Conservation (phyloP, 441 rosid species). For the Adansonia rubrostipa region DNA sequence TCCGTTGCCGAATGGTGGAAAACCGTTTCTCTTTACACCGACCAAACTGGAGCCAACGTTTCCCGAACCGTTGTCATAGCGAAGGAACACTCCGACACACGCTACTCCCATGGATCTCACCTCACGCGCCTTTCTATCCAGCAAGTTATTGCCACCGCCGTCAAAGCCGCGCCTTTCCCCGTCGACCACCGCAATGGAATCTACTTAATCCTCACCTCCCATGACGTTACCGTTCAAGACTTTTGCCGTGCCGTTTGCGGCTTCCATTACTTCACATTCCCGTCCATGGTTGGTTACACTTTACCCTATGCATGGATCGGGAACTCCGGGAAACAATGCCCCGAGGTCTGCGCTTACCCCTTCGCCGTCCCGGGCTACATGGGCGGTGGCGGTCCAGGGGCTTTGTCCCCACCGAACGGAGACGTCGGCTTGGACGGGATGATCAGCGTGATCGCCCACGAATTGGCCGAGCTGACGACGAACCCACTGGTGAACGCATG, state of each 20-base stretch:
- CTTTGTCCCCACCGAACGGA: conserved; percentile 70
- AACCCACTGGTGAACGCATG: conserved; percentile 90
- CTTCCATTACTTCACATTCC: conserved; percentile 90
- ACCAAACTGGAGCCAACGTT: conserved; percentile 87
- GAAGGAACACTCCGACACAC: conserved; percentile 60
- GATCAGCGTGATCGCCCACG: conserved; percentile 95
- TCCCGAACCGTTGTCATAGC: conserved; percentile 67
- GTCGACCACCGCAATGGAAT: conserved; percentile 87
- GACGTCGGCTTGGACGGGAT: conserved; percentile 86
- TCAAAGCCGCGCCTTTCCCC: conserved; percentile 66
- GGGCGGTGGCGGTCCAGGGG: conserved; percentile 67
- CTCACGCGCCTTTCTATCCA: conserved; percentile 85
- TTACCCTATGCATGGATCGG: conserved; percentile 96
- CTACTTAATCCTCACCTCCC: conserved; percentile 69
- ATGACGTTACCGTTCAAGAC: conserved; percentile 79
- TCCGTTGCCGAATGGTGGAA: conserved; percentile 87
- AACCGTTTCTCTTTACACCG: conserved; percentile 76
- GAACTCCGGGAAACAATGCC: conserved; percentile 77
- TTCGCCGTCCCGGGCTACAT: conserved; percentile 86
- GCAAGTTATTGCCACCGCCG: conserved; percentile 69
- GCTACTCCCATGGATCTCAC: conserved; percentile 59
- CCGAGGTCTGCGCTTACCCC: conserved; percentile 89
- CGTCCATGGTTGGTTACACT: conserved; percentile 89
- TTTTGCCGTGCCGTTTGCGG: conserved; percentile 90
- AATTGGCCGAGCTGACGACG: conserved; percentile 78